These are phyloP conservation scores for Metschnikowia borealis DNA, from an alignment of 805 yeast species.

Conservation along the genomic window DNA sequence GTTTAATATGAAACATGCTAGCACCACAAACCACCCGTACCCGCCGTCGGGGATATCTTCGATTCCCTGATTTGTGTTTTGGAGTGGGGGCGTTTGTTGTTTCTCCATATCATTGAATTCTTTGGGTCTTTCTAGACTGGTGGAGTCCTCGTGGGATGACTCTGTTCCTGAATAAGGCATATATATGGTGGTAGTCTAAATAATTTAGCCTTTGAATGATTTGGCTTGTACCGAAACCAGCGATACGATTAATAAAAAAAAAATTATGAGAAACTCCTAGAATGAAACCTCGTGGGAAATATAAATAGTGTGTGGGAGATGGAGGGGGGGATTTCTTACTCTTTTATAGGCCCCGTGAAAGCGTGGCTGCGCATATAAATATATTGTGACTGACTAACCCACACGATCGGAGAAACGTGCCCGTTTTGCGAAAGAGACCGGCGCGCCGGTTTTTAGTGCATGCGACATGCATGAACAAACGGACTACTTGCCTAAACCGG, in stretches of 20 bases:
- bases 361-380: not conserved
- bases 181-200: too few relatives aligned
- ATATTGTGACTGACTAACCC: not conserved
- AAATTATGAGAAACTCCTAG: too few relatives aligned
- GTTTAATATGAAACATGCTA: slow-evolving; percentile 48
- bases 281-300: too few relatives aligned
- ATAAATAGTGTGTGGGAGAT: too few relatives aligned
- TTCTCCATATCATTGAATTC: not conserved
- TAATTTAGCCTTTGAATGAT: too few relatives aligned
- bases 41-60: slow-evolving; percentile 50
- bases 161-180: not conserved
- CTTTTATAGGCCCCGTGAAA: too few relatives aligned
- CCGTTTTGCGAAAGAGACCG: not conserved
- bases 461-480: not conserved
- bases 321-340: too few relatives aligned
- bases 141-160: not conserved
- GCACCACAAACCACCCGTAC: slow-evolving; percentile 60
- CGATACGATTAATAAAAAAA: too few relatives aligned
- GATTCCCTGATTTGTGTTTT: not conserved
- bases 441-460: not conserved
- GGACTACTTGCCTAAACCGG: not conserved
- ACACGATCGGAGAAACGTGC: not conserved
- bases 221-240: too few relatives aligned
- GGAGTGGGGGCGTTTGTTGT: not conserved
- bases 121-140: not conserved